Evolutionary conservation across 163 green algal species (phyloP).

Genomic region (Chlamydomonas reinhardtii): DNA sequence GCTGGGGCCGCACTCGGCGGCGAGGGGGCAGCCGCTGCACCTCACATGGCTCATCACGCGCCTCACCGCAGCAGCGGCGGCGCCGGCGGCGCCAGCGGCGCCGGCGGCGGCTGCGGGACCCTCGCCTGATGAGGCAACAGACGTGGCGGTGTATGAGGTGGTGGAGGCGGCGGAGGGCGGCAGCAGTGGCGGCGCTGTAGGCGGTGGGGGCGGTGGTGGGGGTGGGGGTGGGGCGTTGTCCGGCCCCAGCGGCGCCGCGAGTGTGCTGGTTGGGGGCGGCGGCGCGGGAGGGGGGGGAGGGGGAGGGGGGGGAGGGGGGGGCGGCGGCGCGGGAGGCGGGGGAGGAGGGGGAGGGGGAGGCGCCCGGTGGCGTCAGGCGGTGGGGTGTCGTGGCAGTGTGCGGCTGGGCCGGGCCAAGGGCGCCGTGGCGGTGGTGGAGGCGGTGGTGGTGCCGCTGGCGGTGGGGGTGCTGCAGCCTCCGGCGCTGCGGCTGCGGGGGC

Average conservation of each 20-base stretch:
- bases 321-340: background rate
- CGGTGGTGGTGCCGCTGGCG: slow-evolving; percentile 33
- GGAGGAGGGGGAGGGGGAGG: background rate
- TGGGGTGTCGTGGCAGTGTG: slow-evolving; percentile 30
- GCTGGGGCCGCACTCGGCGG: slow-evolving; percentile 11
- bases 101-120: background rate
- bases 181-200: background rate
- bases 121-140: background rate
- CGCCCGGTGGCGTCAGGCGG: slow-evolving; percentile 8
- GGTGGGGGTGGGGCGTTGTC: background rate
- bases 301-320: background rate
- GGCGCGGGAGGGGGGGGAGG: background rate
- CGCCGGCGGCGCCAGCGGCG: background rate
- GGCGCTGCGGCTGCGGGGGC: slow-evolving; percentile 20
- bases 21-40: slow-evolving; percentile 7
- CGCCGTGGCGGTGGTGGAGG: slow-evolving; percentile 45
- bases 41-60: slow-evolving; percentile 36
- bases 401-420: slow-evolving; percentile 26
- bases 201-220: background rate
- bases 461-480: slow-evolving; percentile 32
- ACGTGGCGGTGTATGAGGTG: slow-evolving; percentile 44
- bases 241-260: background rate
- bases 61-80: background rate
- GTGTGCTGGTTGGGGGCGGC: background rate
- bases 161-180: background rate